phyloP scores from a whole-genome alignment of 257 asterid genomes.

The Nicotiana benthamiana region DNA sequence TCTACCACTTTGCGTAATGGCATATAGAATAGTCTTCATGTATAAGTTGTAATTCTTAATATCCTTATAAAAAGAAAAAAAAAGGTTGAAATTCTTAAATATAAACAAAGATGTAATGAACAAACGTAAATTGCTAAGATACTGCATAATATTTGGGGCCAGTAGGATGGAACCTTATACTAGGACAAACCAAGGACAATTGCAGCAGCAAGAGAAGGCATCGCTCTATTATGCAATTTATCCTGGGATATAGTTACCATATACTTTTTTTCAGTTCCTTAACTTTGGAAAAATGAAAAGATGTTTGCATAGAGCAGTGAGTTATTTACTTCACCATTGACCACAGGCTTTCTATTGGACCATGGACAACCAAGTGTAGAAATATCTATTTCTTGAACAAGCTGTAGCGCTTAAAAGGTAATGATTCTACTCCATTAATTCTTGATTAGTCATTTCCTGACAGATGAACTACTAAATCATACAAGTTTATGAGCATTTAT shows the following conservation, averaged over 20 bases:
- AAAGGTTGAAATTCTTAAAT: neutral
- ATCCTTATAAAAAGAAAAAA: neutral
- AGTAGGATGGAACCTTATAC: neutral
- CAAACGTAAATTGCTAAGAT: neutral
- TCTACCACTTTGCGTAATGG: neutral
- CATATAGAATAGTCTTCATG: neutral
- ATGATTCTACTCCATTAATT: no score
- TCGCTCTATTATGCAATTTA: neutral
- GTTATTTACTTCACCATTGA: neutral
- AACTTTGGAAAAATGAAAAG: neutral
- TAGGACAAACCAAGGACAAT: neutral
- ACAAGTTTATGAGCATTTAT: neutral
- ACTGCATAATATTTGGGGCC: neutral
- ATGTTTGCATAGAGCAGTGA: neutral
- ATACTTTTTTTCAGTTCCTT: neutral
- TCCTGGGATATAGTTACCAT: no score
- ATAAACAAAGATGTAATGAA: neutral
- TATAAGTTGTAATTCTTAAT: neutral
- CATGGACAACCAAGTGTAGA: neutral
- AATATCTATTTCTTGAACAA: neutral
- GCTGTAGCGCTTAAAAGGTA: neutral
- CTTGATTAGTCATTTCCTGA: neutral
- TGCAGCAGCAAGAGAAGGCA: neutral
- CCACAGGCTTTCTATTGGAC: neutral
- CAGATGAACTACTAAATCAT: neutral